Evolutionary conservation across 352 stramenopile genomes (phyloP).

Genomic region (Pythium sukuiense): DNA sequence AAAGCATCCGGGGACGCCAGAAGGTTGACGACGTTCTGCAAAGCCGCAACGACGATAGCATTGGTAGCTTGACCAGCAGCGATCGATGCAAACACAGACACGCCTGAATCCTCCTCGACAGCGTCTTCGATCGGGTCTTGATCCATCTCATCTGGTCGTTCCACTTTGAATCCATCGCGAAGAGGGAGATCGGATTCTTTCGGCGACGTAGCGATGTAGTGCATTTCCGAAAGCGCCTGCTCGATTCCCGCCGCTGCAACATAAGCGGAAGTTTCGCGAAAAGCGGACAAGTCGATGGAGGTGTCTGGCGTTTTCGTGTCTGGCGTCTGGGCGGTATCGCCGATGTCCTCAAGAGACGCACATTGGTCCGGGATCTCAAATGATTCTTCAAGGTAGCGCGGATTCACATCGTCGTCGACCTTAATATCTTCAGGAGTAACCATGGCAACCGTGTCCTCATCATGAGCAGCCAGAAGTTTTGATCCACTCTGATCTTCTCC

Average conservation of each 20-base stretch:
- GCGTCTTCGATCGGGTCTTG: background rate
- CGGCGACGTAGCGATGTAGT: background rate
- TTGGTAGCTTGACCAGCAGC: constrained; percentile 22
- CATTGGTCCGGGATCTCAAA: constrained; percentile 2
- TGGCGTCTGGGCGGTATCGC: background rate
- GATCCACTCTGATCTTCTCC: background rate
- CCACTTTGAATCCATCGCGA: background rate
- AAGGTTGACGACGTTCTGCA: constrained; percentile 29
- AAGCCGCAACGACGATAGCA: constrained; percentile 30
- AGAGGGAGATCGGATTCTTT: background rate
- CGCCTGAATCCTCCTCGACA: background rate
- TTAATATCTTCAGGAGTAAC: background rate
- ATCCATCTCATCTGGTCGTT: background rate
- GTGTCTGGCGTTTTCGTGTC: background rate
- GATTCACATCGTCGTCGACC: background rate
- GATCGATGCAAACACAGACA: constrained; percentile 23
- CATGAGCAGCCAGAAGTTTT: background rate
- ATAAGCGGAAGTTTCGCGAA: constrained; percentile 6
- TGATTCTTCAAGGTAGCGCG: constrained; percentile 1
- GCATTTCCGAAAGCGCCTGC: constrained; percentile 11
- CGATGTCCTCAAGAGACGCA: background rate
- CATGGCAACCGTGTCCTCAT: background rate
- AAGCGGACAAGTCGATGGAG: background rate
- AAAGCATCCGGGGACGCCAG: constrained; percentile 16
- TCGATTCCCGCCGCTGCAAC: constrained; percentile 3